phyloP scores from a whole-genome alignment of 75 land plant genomes.

The Pinus albicaulis region DNA sequence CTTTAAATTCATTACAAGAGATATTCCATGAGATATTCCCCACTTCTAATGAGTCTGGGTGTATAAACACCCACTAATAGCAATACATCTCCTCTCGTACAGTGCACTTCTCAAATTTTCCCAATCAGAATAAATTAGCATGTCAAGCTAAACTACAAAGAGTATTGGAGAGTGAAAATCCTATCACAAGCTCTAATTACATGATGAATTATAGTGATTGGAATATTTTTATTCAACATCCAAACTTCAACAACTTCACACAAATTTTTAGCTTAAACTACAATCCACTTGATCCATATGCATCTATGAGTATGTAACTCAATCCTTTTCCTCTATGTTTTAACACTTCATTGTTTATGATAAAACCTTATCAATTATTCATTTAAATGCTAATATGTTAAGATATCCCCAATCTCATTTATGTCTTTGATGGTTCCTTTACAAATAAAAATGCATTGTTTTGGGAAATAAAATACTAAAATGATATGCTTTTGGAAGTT shows the following conservation, averaged over 20 bases:
- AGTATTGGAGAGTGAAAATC: slow-evolving; percentile 63
- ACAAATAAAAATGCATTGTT: slow-evolving; percentile 76
- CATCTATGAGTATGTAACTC: slow-evolving; percentile 42
- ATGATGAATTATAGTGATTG: slow-evolving; percentile 60
- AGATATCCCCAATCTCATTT: too few relatives aligned
- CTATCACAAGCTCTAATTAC: slow-evolving; percentile 58
- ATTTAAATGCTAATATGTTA: too few relatives aligned
- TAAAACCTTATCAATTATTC: too few relatives aligned
- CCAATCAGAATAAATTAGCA: slow-evolving; percentile 69
- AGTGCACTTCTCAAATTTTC: slow-evolving; percentile 73
- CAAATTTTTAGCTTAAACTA: slow-evolving; percentile 68
- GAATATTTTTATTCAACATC: slow-evolving; percentile 71
- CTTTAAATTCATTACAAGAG: slow-evolving; percentile 4
- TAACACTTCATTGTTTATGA: too few relatives aligned
- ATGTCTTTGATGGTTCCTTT: neutral
- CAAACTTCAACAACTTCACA: slow-evolving; percentile 61
- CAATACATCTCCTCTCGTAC: slow-evolving; percentile 18
- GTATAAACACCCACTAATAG: slow-evolving; percentile 11
- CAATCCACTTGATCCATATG: slow-evolving; percentile 51
- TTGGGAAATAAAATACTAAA: slow-evolving; percentile 71
- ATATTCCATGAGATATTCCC: neutral
- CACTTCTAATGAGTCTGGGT: neutral
- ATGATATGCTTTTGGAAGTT: slow-evolving; percentile 63
- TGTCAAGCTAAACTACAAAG: slow-evolving; percentile 66
- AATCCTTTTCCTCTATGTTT: neutral